A percentile compares a stretch with the other conserved stretches of the same genome.
phyloP scores from a whole-genome alignment of 192 early-diverging fungal genomes.

The Chytriomyces confervae region DNA sequence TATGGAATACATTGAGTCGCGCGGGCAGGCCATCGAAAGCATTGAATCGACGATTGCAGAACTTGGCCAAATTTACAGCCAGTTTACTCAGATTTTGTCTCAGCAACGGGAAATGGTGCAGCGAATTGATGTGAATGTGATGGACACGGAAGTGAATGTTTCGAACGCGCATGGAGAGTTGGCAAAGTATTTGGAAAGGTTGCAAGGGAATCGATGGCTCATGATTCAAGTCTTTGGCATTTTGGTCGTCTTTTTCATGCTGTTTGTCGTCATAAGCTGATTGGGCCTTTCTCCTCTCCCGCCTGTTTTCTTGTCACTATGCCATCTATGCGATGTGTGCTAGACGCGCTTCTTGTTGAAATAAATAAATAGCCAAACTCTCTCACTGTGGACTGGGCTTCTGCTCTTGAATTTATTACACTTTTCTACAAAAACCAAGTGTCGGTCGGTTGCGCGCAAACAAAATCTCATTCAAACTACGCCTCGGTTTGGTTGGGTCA shows the following conservation, averaged over 20 bases:
- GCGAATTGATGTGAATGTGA: conserved; percentile 92
- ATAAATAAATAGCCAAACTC: too few relatives aligned
- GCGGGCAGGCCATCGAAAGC: conserved; percentile 89
- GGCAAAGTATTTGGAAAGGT: conserved; percentile 87
- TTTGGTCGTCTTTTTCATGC: conserved; percentile 83
- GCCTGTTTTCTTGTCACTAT: too few relatives aligned
- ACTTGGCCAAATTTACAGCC: conserved; percentile 86
- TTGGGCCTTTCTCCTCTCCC: not conserved
- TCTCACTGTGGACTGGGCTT: too few relatives aligned
- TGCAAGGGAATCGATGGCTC: conserved; percentile 93
- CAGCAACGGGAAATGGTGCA: conserved; percentile 88
- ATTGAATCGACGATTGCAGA: conserved; percentile 98
- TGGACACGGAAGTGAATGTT: conserved; percentile 91
- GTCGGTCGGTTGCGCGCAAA: not conserved
- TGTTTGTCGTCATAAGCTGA: conserved; percentile 64
- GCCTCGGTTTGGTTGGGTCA: too few relatives aligned
- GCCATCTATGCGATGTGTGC: too few relatives aligned
- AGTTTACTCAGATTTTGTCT: conserved; percentile 84
- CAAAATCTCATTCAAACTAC: not conserved
- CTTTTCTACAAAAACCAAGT: too few relatives aligned
- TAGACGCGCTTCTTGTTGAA: too few relatives aligned
- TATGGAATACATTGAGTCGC: conserved; percentile 87
- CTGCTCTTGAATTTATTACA: too few relatives aligned
- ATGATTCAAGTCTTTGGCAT: conserved; percentile 95
- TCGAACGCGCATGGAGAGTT: conserved; percentile 88